Percentiles rank a stretch among this genome's conserved stretches.
Conservation (phyloP, 2,329 filamentous ascomycete species). For the Botrytis porri region DNA sequence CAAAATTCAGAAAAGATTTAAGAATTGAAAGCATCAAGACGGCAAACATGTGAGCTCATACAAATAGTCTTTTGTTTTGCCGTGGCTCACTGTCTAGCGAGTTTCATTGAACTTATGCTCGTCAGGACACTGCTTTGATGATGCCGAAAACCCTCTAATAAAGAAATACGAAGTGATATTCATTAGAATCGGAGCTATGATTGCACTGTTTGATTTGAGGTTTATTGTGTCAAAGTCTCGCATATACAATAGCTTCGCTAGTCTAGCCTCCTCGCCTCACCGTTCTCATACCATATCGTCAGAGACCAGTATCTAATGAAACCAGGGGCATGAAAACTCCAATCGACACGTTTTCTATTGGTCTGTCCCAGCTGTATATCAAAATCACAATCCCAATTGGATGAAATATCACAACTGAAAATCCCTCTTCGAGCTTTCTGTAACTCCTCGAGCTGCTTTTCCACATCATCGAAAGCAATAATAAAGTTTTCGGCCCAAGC, state of each 20-base stretch:
- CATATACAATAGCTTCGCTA: background rate
- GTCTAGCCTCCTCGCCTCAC: background rate
- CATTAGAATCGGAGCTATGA: background rate
- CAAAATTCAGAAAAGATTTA: accelerated
- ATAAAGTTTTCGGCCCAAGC: background rate
- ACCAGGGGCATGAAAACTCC: background rate
- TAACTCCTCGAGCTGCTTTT: background rate
- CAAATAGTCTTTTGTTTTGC: background rate
- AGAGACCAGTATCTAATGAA: background rate
- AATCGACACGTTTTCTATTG: background rate
- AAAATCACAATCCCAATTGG: background rate
- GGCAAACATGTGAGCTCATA: background rate
- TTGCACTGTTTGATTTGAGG: background rate
- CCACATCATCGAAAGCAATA: background rate
- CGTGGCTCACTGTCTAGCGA: background rate
- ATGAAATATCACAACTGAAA: background rate
- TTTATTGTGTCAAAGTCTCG: background rate
- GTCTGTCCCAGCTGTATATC: background rate
- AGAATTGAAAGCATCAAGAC: background rate
- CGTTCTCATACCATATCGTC: background rate
- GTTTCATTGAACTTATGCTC: background rate
- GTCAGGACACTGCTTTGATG: background rate
- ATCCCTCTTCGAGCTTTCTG: background rate
- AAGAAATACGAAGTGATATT: background rate
- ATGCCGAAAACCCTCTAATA: background rate